Percentiles rank a stretch among this genome's conserved stretches.
Evolutionary conservation across 192 early-diverging fungal genomes (phyloP).

Genomic region (Coemansia sp.): DNA sequence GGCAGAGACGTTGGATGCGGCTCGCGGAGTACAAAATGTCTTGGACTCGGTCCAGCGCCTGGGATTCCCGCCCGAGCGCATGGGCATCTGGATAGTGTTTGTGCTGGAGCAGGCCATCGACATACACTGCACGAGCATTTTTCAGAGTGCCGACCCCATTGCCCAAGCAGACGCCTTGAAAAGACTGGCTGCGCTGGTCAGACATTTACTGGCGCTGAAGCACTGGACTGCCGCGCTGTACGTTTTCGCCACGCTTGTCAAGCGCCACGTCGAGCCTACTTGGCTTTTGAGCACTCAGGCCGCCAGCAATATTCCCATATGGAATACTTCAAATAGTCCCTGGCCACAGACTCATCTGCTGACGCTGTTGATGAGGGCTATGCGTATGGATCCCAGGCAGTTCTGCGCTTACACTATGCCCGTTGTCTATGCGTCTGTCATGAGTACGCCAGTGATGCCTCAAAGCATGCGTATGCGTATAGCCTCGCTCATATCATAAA

Average conservation of each 20-base stretch:
- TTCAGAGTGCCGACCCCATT: background rate
- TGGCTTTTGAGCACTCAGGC: background rate
- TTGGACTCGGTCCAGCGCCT: conserved; percentile 3
- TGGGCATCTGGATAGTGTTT: conserved; percentile 36
- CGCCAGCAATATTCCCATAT: background rate
- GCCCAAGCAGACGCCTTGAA: conserved; percentile 27
- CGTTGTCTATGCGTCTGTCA: conserved; percentile 36
- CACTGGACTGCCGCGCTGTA: conserved; percentile 43
- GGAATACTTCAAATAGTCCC: conserved; percentile 4
- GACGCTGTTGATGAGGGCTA: conserved; percentile 41
- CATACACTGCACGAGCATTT: conserved; percentile 20
- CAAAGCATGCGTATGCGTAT: conserved; percentile 44
- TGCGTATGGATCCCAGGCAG: conserved; percentile 31
- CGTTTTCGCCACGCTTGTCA: conserved; percentile 42
- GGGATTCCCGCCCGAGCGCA: conserved; percentile 5
- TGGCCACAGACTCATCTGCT: conserved; percentile 39
- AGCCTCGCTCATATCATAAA: conserved; percentile 27
- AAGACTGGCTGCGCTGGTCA: conserved; percentile 20
- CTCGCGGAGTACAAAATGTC: conserved; percentile 22
- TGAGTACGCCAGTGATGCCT: conserved; percentile 18
- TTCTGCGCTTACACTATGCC: conserved; percentile 48
- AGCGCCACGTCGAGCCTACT: conserved; percentile 25
- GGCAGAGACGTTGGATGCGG: conserved; percentile 33
- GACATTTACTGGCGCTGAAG: conserved; percentile 28
- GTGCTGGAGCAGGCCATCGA: conserved; percentile 30